A percentile compares a stretch with the other conserved stretches of the same genome.
phyloP scores from a whole-genome alignment of 2,329 filamentous ascomycete species.

The Phaeosphaeriaceae sp. region DNA sequence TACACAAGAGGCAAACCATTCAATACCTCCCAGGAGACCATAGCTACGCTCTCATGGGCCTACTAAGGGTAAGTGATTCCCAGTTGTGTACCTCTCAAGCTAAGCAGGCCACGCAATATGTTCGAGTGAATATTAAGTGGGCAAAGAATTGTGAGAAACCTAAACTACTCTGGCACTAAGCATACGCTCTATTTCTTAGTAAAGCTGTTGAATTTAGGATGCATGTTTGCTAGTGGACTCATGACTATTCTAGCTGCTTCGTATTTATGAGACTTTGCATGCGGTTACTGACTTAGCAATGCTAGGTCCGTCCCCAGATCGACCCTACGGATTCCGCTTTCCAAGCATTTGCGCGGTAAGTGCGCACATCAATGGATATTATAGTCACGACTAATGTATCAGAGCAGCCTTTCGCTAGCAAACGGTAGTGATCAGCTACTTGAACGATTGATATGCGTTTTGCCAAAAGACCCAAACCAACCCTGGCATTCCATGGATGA shows the following conservation, averaged over 20 bases:
- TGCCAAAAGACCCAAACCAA: constrained; percentile 41
- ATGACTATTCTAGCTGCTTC: neutral
- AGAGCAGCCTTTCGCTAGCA: constrained; percentile 49
- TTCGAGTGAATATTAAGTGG: too few species aligned
- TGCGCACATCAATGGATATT: neutral
- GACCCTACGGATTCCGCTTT: constrained; percentile 52
- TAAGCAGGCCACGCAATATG: too few species aligned
- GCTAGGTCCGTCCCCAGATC: constrained; percentile 42
- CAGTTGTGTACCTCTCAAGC: neutral
- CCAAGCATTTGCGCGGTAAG: constrained; percentile 54
- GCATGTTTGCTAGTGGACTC: too few species aligned
- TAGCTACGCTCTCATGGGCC: constrained; percentile 56
- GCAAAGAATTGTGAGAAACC: too few species aligned
- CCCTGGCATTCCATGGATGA: constrained; percentile 54
- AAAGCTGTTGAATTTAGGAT: too few species aligned
- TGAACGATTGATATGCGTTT: constrained; percentile 54
- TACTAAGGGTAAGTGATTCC: constrained; percentile 41
- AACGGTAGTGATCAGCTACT: constrained; percentile 56
- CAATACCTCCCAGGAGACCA: constrained; percentile 51
- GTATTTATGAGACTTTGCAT: too few species aligned
- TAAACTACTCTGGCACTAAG: too few species aligned
- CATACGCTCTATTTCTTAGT: too few species aligned
- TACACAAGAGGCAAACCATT: constrained; percentile 47
- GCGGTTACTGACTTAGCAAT: neutral
- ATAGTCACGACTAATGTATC: neutral